A percentile compares a stretch with the other conserved stretches of the same genome.
phyloP scores from a whole-genome alignment of 1,284 basidiomycete species.

The Hypsizygus ulmarius region DNA sequence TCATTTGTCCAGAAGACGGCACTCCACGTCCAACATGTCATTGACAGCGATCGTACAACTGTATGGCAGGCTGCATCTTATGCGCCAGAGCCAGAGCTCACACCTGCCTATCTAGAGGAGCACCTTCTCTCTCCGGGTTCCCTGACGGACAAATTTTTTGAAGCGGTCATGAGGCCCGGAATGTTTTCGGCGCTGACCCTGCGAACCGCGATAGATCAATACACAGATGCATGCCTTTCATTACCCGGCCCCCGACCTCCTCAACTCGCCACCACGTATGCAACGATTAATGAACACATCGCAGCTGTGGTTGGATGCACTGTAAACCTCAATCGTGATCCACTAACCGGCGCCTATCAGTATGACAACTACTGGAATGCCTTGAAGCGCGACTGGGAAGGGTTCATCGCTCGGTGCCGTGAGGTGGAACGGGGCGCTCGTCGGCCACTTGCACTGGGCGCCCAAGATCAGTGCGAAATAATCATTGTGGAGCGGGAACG shows the following conservation, averaged over 20 bases:
- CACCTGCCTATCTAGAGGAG: conserved; percentile 85
- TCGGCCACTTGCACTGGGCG: conserved; percentile 74
- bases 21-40: conserved; percentile 39
- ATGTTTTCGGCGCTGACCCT: conserved; percentile 83
- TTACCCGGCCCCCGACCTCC: conserved; percentile 57
- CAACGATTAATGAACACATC: conserved; percentile 73
- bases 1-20: conserved; percentile 62
- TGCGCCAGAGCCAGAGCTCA: conserved; percentile 69
- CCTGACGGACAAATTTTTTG: conserved; percentile 74
- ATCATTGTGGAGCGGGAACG: conserved; percentile 79
- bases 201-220: conserved; percentile 77
- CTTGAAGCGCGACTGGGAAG: conserved; percentile 89
- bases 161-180: conserved; percentile 82
- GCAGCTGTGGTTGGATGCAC: conserved; percentile 85
- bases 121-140: conserved; percentile 71
- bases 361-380: conserved; percentile 80
- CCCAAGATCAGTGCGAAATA: conserved; percentile 49
- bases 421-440: conserved; percentile 84
- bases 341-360: conserved; percentile 76
- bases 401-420: conserved; percentile 84
- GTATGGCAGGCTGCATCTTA: conserved; percentile 57
- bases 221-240: conserved; percentile 68
- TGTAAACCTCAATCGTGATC: conserved; percentile 69
- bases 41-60: conserved; percentile 28
- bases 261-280: conserved; percentile 58